Base-by-base conservation (phyloP, 2,329 filamentous ascomycete genomes). In the Cladophialophora chaetospira region DNA sequence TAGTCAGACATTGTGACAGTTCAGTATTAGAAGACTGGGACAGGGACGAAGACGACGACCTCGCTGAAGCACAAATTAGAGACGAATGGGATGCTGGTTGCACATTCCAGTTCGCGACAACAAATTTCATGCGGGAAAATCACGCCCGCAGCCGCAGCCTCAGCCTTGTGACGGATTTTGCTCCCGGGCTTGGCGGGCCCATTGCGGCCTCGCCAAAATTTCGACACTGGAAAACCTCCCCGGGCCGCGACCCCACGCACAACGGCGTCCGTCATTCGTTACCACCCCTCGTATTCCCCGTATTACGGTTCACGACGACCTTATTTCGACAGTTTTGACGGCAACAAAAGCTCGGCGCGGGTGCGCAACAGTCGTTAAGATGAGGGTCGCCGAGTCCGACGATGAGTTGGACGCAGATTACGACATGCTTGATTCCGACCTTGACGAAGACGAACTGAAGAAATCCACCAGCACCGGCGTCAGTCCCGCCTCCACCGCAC, bases 1-100 rank as follows among this genome's bases (percentile, higher is more conserved):
- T 86, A 86, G 75, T 89, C 87, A 74, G 87, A 91, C 88, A 91
- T 90, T 46, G 58, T 71, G 68, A 50, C 17, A 11, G 23, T 28
- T 31, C 23, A 53, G 17, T 15, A 23, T n/a, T 11, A 5, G 36
- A 33, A 19, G 38, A 55, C 48, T 17, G 31, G 33, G 25, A 31
- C 17, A 19, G 13, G 21, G n/a, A 51, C 13, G 26, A 25, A n/a
- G 42, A 5, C 23, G 42, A 13, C 10, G 15, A 6, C 21, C n/a
- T 38, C 4, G 36, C n/a, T 44, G 21, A 6, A 44, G 23, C 13
- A 44, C n/a, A 2, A 15, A 8, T n/a, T 5, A 38, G 15, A 15
- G 6, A 38, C 15, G 35, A 17, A 5, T 9, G 9, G 15, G 36
- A 23, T 25, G 42, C n/a, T n/a, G 4, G 23, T 13, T 44, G 11